phyloP scores from a whole-genome alignment of 164 flowering plant genomes.

The Sedum album region DNA sequence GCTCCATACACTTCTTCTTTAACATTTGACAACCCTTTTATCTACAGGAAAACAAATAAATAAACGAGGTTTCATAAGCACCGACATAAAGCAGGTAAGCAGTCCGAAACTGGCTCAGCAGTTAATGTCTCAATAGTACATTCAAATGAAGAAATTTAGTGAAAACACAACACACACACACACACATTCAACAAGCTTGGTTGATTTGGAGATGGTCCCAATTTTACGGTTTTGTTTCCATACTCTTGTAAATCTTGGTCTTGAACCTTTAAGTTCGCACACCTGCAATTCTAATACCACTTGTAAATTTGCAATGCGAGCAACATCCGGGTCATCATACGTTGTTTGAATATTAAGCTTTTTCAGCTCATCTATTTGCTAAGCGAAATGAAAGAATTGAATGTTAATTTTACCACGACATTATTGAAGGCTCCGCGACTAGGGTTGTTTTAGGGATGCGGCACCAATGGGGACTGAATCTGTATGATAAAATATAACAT shows the following conservation, averaged over 20 bases:
- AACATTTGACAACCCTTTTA: conserved; percentile 76
- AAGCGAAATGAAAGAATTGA: too few species aligned
- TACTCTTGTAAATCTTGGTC: conserved; percentile 82
- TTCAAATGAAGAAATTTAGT: not conserved
- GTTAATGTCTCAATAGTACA: not conserved
- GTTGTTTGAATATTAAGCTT: too few species aligned
- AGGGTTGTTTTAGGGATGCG: not conserved
- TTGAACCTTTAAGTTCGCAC: conserved; percentile 69
- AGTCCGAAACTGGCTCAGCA: not conserved
- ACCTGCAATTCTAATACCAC: conserved; percentile 33
- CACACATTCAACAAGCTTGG: conserved; percentile 79
- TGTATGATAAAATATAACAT: not conserved
- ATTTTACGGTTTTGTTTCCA: conserved; percentile 67
- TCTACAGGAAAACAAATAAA: conserved; percentile 28
- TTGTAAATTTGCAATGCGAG: too few species aligned
- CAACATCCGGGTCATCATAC: too few species aligned
- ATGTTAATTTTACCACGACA: not conserved
- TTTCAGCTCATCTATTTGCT: too few species aligned
- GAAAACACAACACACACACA: conserved; percentile 18
- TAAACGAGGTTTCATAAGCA: too few species aligned
- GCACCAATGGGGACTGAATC: not conserved
- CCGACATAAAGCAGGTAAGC: not conserved
- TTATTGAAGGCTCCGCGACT: not conserved
- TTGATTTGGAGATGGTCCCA: conserved; percentile 80
- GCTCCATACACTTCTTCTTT: conserved; percentile 98